Percentiles rank a stretch among this genome's conserved stretches.
These are phyloP conservation scores for Porphyrellus cyaneotinctus DNA, from an alignment of 768 basidiomycete genomes.

Conservation along the genomic window DNA sequence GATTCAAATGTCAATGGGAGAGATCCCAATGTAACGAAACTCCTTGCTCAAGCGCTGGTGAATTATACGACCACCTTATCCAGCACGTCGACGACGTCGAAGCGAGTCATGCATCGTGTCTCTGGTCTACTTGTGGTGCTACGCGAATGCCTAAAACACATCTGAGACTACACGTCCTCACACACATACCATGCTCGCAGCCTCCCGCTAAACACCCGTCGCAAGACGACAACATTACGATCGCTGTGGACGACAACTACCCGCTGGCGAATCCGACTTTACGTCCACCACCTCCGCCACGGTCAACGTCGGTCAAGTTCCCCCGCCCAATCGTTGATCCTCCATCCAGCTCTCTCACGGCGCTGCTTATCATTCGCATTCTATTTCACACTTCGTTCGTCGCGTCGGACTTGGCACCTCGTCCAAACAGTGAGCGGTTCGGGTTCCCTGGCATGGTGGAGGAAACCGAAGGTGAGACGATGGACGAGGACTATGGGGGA, in stretches of 20 bases:
- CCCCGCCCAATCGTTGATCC: slow-evolving; percentile 58
- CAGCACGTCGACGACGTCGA: slow-evolving; percentile 50
- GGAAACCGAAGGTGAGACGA: slow-evolving; percentile 68
- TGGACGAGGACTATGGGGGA: slow-evolving; percentile 29
- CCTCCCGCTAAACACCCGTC: slow-evolving; percentile 56
- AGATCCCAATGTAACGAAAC: slow-evolving; percentile 49
- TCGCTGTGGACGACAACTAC: slow-evolving; percentile 56
- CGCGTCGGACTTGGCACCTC: slow-evolving; percentile 56
- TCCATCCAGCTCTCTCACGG: slow-evolving; percentile 70
- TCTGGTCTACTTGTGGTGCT: slow-evolving; percentile 68
- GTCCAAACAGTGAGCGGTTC: slow-evolving; percentile 80
- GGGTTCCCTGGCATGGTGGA: slow-evolving; percentile 84
- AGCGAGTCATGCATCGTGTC: slow-evolving; percentile 48
- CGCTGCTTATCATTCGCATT: slow-evolving; percentile 78
- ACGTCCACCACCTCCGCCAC: slow-evolving; percentile 70
- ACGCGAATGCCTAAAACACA: slow-evolving; percentile 42
- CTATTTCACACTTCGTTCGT: slow-evolving; percentile 79
- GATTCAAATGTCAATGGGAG: slow-evolving; percentile 78
- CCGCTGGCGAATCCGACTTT: slow-evolving; percentile 59
- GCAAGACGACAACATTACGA: slow-evolving; percentile 70
- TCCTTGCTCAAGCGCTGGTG: slow-evolving; percentile 49
- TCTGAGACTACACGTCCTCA: slow-evolving; percentile 67
- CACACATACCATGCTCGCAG: slow-evolving; percentile 66
- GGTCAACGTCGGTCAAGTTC: slow-evolving; percentile 56
- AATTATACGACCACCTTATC: slow-evolving; percentile 71